A percentile compares a stretch with the other conserved stretches of the same genome.
phyloP scores from a whole-genome alignment of 2,329 filamentous ascomycete genomes.

The Cercospora nicotianae region DNA sequence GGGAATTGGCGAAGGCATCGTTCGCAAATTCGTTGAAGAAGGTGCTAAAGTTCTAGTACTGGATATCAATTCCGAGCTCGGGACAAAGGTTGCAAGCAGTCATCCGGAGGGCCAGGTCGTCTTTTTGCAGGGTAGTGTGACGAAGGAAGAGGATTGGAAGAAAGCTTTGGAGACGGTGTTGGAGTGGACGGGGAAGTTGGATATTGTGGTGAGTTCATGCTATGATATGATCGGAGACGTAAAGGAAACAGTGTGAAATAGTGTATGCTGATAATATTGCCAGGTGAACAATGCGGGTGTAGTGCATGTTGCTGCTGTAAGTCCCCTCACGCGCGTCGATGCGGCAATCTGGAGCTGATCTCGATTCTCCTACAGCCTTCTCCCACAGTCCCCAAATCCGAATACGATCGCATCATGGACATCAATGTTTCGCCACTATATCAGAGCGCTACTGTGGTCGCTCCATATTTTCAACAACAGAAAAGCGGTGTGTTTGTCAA shows the following conservation, averaged over 20 bases:
- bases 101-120: background rate
- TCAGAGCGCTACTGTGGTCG: slow-evolving; percentile 32
- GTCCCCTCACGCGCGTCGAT: no score
- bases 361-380: slow-evolving; percentile 24
- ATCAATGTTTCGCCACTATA: slow-evolving; percentile 40
- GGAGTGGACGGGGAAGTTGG: slow-evolving; percentile 28
- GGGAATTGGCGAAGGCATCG: slow-evolving; percentile 38
- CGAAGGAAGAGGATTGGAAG: slow-evolving; percentile 32
- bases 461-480: slow-evolving; percentile 36
- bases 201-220: slow-evolving; percentile 24
- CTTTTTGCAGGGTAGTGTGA: slow-evolving; percentile 31
- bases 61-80: slow-evolving; percentile 29
- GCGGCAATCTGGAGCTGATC: no score
- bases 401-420: slow-evolving; percentile 38
- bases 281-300: slow-evolving; percentile 33
- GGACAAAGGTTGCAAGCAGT: slow-evolving; percentile 16
- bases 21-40: slow-evolving; percentile 33
- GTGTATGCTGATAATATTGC: background rate
- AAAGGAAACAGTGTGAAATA: background rate
- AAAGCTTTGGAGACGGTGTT: slow-evolving; percentile 29
- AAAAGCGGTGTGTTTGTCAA: slow-evolving; percentile 34
- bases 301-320: slow-evolving; percentile 25
- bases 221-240: background rate
- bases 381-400: slow-evolving; percentile 32
- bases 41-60: slow-evolving; percentile 35